Conservation (phyloP, 2,329 filamentous ascomycete genomes). For the Monilinia laxa region DNA sequence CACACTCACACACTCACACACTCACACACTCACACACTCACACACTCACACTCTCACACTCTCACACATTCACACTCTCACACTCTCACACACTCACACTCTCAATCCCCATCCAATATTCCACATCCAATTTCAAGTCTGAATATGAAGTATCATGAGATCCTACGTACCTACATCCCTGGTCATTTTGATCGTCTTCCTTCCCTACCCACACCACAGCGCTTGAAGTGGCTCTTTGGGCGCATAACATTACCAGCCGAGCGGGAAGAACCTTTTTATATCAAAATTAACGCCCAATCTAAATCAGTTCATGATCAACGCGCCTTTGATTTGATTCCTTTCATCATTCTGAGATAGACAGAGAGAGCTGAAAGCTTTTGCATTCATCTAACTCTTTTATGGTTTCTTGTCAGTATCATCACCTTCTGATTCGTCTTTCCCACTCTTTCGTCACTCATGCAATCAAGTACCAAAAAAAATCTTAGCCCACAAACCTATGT, state of each 20-base stretch:
- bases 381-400: background rate
- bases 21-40: too few species aligned
- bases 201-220: background rate
- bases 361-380: background rate
- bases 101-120: background rate
- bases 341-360: background rate
- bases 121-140: background rate
- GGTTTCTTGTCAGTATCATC: background rate
- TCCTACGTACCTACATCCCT: background rate
- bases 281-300: background rate
- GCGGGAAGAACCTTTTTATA: background rate
- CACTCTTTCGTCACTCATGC: background rate
- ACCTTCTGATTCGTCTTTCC: background rate
- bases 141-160: background rate
- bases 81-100: too few species aligned
- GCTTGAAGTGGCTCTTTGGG: background rate
- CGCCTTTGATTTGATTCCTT: background rate
- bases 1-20: too few species aligned
- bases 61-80: too few species aligned
- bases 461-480: background rate
- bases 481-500: conserved; percentile 1
- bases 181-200: background rate
- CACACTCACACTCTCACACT: background rate
- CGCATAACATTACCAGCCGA: conserved; percentile 7
- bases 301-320: too few species aligned